Evolutionary conservation across 129 eudicot species (phyloP), one percentile per base, ranked within the genome.

Genomic region (Escallonia rubra): DNA sequence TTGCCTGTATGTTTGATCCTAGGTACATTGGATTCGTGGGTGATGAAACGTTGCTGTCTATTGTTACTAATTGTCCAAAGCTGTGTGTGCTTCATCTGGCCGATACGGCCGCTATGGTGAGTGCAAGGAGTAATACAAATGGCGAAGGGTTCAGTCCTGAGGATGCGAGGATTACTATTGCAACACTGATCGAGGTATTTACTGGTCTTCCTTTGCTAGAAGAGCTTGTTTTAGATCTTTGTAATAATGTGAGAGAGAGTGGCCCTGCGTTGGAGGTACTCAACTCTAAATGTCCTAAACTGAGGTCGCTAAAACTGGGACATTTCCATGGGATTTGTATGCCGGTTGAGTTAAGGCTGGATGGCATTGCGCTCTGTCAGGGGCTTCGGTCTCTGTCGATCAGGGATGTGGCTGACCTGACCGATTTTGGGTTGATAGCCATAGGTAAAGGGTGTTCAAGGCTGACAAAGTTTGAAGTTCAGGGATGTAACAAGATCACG

Each of bases 381-480:
- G 69, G 87, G 75, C 87, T 94, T 6, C 83, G 78, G n/a, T 77
- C 86, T 12, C 59, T 94, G 72, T 86, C 97, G 6, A 85, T 94
- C 14, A 79, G 89, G 67, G 87, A 81, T 10, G 90, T 81, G n/a
- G 96, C 83, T 5, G 97, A 94, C 44, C 79, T 94, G 85, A 78
- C 76, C 0, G 93, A 94, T 75, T 61, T 85, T 73, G 90, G 99
- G 8, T 69, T 94, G 85, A 94, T 94, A n/a, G 97, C 88, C 0
- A 89, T 94, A 41, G 99, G 78, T 0, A 77, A 96, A 74, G 99
- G 99, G 61, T 94, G 99, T 72, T 86, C 78, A 8, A 85, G 78
- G 45, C 60, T 94, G 79, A 63, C 67, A 0, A 89, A 85, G 73
- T 85, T 94, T 74, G 96, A 89, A 70, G 67, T 94, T 16, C 80